Base-by-base conservation (phyloP, 2,329 filamentous ascomycete genomes). In the Arthroderma uncinatum region DNA sequence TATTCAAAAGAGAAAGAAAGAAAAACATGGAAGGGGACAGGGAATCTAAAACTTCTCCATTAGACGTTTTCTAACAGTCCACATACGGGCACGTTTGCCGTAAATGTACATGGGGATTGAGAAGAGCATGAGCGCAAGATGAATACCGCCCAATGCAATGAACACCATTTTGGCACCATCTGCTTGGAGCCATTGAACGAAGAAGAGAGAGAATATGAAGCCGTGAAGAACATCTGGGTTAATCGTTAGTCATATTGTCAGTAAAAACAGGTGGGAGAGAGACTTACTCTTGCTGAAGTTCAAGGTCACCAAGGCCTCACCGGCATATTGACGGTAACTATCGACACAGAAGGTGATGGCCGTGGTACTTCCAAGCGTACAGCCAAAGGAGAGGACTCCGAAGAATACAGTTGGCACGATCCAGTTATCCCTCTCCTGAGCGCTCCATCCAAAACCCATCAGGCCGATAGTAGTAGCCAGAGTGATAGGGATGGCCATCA, bases 401-500 rank as follows among this genome's bases (percentile, higher is more conserved):
- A 97, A 96, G 74, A 97, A 96, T 2, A 95, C 69, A 0, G 92
- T 96, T 0, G 93, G 93, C 0, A 95, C 88, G 55, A 95, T 94
- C 87, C 88, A 97, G 21, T 79, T 77, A 65, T 96, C 83, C 23
- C 78, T 77, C 57, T 84, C 79, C 61, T 89, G 71, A 0, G 86
- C 89, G 8, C 86, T 90, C 93, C 92, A 97, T n/a, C 92, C 92
- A 66, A 93, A 97, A 1, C 90, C 92, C 84, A 96, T 95, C 14
- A 97, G 79, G 0, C 93, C 93, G 33, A 92, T 82, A 1, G 84
- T 82, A 0, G 91, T 96, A 2, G 83, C 83, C 56, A 96, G 65
- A 0, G 85, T 77, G 33, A 96, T 84, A 0, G 91, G 92, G 2
- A 85, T 72, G 0, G 83, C 88, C 92, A 97, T 95, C 44, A 95